Evolutionary conservation across 805 yeast genomes (phyloP), one percentile per base, ranked within the genome.

Genomic region (Cyberlindnera amylophila): DNA sequence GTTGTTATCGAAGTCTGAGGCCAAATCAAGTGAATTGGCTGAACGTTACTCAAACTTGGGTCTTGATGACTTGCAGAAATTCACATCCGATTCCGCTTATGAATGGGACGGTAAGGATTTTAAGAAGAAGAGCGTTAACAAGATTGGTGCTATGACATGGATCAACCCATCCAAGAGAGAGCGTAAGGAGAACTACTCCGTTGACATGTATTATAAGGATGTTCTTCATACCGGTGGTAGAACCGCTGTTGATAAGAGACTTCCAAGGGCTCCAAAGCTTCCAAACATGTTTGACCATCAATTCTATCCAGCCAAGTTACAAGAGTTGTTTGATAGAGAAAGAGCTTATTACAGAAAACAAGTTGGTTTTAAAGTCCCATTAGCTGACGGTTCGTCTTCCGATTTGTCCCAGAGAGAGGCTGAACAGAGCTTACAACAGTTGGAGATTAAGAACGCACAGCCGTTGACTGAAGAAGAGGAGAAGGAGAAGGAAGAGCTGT

Each of bases 21-120:
- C 64, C 35, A 84, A 79, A 52, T 84, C 93, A 0, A 64, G 67
- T 39, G 76, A 79, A 49, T 65, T 86, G 52, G 77, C 78, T 52
- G 65, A 73, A 32, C 81, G 81, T 59, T 86, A 81, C 57, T 75
- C 79, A 4, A 73, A 81, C 36, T 67, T 86, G 37, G 86, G 89
- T 36, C 68, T 86, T 41, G 88, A 81, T 58, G 95, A 87, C 45
- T 67, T 86, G 48, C 93, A 86, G 55, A 82, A 81, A 57, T 85
- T 83, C 58, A 70, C 85, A 23, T 75, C 82, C 42, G 85, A 79
- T 46, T 77, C 82, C 3, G 90, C 87, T 12, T 86, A 86, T 62
- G 91, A 86, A 63, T 86, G 95, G 95, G 82, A 86, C 61, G 95
- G 95, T 36, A 81, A 83, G 50, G 83, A 82, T 56, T 86, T 84